phyloP scores from a whole-genome alignment of 2,329 filamentous ascomycete genomes.

The Fusarium agapanthi region DNA sequence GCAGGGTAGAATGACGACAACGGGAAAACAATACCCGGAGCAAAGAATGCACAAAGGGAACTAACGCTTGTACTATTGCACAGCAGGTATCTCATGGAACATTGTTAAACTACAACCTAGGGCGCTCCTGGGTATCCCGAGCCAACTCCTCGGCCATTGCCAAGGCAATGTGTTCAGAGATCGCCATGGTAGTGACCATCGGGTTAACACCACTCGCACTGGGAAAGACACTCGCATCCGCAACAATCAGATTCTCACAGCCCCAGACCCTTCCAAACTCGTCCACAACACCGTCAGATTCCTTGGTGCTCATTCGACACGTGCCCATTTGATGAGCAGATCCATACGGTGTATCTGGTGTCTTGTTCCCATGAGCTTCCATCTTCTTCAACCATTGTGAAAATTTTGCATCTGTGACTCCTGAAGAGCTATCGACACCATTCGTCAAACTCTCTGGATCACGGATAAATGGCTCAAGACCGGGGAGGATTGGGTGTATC shows the following conservation, averaged over 20 bases:
- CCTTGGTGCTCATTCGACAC: background rate
- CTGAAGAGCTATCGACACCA: too few relatives aligned
- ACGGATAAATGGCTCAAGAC: background rate
- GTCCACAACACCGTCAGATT: background rate
- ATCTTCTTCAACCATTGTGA: background rate
- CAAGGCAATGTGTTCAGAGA: background rate
- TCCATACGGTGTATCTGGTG: background rate
- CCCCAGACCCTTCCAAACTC: background rate
- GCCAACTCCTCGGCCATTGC: background rate
- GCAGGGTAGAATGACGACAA: background rate
- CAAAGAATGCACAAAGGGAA: background rate
- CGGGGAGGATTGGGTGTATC: background rate
- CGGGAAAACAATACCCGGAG: background rate
- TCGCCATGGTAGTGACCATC: background rate
- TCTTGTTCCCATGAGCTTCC: constrained; percentile 2
- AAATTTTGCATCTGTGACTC: background rate
- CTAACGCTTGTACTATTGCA: too few relatives aligned
- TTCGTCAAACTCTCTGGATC: background rate
- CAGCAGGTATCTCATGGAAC: too few relatives aligned
- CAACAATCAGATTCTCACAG: background rate
- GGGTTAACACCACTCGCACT: background rate
- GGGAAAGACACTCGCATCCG: background rate
- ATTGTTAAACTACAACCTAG: background rate
- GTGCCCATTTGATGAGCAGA: constrained; percentile 1
- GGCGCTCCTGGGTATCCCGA: background rate